Conservation (phyloP, 164 flowering plant species). For the Vitis amurensis region DNA sequence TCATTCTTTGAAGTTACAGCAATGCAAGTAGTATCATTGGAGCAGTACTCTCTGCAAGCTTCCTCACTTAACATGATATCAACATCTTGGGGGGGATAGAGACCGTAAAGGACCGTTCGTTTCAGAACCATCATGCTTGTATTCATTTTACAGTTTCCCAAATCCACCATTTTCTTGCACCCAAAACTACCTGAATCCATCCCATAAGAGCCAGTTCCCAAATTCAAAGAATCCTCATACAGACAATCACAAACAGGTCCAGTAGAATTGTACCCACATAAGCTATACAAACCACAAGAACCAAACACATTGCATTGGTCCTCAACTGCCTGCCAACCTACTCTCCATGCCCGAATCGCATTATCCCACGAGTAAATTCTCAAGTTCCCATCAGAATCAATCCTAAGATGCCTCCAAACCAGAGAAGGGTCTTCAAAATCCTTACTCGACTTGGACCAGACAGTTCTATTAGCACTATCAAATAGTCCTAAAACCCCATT, state of each 20-base stretch:
- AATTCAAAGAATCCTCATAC: slow-evolving; percentile 24
- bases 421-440: slow-evolving; percentile 43
- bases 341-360: slow-evolving; percentile 33
- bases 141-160: slow-evolving; percentile 46
- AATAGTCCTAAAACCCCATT: slow-evolving; percentile 40
- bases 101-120: slow-evolving; percentile 50
- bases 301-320: slow-evolving; percentile 58
- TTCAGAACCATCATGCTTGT: slow-evolving; percentile 42
- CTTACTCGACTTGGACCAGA: slow-evolving; percentile 45
- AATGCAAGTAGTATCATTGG: slow-evolving; percentile 40
- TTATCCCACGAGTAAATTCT: slow-evolving; percentile 57
- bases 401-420: slow-evolving; percentile 42
- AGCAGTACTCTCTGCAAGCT: slow-evolving; percentile 42
- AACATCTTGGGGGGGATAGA: slow-evolving; percentile 54
- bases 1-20: slow-evolving; percentile 55
- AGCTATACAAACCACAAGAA: slow-evolving; percentile 52
- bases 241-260: slow-evolving; percentile 50
- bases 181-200: slow-evolving; percentile 23
- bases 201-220: slow-evolving; percentile 15
- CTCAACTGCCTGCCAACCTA: slow-evolving; percentile 50
- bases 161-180: slow-evolving; percentile 52
- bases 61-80: slow-evolving; percentile 41
- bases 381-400: slow-evolving; percentile 60
- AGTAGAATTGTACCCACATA: slow-evolving; percentile 41
- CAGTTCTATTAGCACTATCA: slow-evolving; percentile 22